These are phyloP conservation scores for Obelidium mucronatum DNA, from an alignment of 192 early-diverging fungal genomes.

Conservation along the genomic window DNA sequence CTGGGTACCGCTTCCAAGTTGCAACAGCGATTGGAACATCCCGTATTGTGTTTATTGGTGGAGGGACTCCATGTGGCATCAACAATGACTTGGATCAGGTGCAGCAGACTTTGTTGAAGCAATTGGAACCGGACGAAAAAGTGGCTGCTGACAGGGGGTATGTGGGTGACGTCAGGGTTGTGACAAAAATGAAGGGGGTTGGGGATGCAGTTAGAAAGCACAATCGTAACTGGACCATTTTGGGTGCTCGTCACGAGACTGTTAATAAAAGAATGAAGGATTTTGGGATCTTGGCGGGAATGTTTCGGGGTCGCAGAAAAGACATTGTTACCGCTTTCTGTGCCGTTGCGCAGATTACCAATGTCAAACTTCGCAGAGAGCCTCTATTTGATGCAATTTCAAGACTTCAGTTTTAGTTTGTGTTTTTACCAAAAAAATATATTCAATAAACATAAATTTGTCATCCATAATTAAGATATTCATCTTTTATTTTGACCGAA, in stretches of 20 bases:
- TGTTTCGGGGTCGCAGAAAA: neutral
- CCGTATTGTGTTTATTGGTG: too few relatives aligned
- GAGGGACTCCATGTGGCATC: neutral
- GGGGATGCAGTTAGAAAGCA: neutral
- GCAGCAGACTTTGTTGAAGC: neutral
- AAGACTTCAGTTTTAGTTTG: too few relatives aligned
- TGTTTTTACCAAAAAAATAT: too few relatives aligned
- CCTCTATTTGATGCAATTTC: too few relatives aligned
- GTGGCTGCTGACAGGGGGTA: slow-evolving; percentile 6
- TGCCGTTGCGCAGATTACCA: too few relatives aligned
- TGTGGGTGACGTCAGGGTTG: neutral
- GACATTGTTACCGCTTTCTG: too few relatives aligned
- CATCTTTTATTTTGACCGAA: too few relatives aligned
- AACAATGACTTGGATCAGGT: neutral
- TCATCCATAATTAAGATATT: too few relatives aligned
- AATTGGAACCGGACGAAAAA: neutral
- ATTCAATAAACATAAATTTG: too few relatives aligned
- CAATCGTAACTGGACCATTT: neutral
- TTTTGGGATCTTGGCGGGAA: neutral
- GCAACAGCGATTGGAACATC: too few relatives aligned
- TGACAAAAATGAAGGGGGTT: neutral
- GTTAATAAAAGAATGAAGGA: neutral
- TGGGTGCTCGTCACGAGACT: neutral
- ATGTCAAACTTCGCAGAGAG: too few relatives aligned
- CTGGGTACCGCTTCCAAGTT: neutral